Evolutionary conservation across 495 filamentous ascomycete species (phyloP), one percentile per base, ranked within the genome.

Genomic region (Margaritispora aquatica): DNA sequence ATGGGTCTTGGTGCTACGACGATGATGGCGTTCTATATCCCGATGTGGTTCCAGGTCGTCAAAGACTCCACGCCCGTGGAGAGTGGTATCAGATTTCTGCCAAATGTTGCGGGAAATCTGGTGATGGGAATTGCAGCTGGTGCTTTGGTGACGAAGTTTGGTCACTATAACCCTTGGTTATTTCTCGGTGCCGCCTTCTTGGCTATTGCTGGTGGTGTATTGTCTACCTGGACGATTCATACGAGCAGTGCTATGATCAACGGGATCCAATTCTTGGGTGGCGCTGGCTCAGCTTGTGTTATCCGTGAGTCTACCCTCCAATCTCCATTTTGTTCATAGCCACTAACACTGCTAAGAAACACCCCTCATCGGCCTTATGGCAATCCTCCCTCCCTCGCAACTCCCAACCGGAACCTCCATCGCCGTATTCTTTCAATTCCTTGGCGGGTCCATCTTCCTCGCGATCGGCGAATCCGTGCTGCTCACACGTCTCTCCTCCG

Each of bases 11-110:
- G 63, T 10, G 41, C 22, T 7, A 41, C 46, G 60, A 76, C 77
- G 59, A 47, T 78, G 1, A 34, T 81, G 9, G 65, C 80, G 15
- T 85, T 84, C 65, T 87, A 81, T 60, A 69, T 87, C 1, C 84
- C 84, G 34, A 80, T 86, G 51, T 88, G 82, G 66, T 86, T 85
- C 64, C 84, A 87, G 58, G 67, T 63, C n/a, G 70, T 85, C 54
- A 61, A 73, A 38, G 67, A 68, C 49, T 66, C 65, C 4, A 73
- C 58, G 46, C 74, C 84, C 4, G 71, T 72, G 19, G 55, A 69
- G 21, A 78, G 75, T 7, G 83, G 81, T 27, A 71, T 84, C 5
- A 68, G 69, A 9, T 80, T 77, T 51, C 69, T 85, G 4, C 75
- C 81, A 11, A 59, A 80, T 8, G 72, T 84, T 55, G 44, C 82